phyloP scores from a whole-genome alignment of 257 asterid species.

The Cruciata laevipes region DNA sequence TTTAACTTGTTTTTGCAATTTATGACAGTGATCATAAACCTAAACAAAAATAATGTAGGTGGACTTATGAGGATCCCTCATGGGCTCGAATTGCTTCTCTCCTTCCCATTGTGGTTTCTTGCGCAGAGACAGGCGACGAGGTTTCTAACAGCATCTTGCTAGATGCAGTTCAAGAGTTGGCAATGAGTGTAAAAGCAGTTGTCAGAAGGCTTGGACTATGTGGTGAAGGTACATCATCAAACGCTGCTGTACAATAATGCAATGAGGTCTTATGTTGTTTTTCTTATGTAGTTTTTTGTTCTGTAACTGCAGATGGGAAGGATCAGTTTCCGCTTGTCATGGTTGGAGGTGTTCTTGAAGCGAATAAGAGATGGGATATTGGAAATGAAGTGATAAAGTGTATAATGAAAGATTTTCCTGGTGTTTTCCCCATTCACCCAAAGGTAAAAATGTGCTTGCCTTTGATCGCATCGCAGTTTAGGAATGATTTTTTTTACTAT shows the following conservation, averaged over 20 bases:
- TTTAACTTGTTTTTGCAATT: too few species aligned
- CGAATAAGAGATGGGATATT: conserved; percentile 71
- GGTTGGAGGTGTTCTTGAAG: conserved; percentile 80
- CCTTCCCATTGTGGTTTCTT: conserved; percentile 56
- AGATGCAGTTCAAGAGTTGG: conserved; percentile 61
- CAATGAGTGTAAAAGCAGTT: conserved; percentile 78
- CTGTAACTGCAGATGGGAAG: conserved; percentile 42
- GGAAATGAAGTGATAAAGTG: conserved; percentile 60
- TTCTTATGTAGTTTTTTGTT: neutral
- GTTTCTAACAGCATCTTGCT: conserved; percentile 54
- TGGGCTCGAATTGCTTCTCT: conserved; percentile 81
- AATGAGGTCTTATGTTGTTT: neutral
- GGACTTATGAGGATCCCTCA: conserved; percentile 76
- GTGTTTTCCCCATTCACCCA: conserved; percentile 63
- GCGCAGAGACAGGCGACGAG: conserved; percentile 65
- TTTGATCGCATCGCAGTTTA: neutral
- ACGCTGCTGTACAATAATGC: neutral
- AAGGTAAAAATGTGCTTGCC: conserved; percentile 30
- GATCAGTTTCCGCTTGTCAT: conserved; percentile 67
- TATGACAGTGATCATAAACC: neutral
- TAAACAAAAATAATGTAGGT: conserved; percentile 44
- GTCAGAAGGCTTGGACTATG: conserved; percentile 58
- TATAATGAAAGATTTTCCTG: conserved; percentile 60
- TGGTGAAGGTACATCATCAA: conserved; percentile 51
- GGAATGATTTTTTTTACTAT: neutral